Conservation (phyloP, 2,329 filamentous ascomycete genomes). For the Aspergillus sp. region DNA sequence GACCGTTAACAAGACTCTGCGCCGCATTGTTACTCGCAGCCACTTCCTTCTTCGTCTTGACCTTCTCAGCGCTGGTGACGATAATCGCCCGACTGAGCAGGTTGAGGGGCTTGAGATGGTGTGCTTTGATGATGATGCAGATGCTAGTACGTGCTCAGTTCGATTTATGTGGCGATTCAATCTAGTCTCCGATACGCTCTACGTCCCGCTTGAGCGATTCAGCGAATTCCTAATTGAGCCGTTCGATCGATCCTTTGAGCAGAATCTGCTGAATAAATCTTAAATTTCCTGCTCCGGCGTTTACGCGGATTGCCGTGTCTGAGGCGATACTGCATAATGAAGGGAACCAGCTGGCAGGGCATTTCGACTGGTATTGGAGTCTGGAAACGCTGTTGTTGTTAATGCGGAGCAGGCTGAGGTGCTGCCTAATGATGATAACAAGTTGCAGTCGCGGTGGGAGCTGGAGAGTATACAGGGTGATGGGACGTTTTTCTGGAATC, state of each 20-base stretch:
- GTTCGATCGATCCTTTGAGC: neutral
- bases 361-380: neutral
- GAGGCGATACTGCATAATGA: neutral
- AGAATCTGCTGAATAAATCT: neutral
- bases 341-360: neutral
- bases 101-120: no score
- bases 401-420: neutral
- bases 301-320: neutral
- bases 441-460: neutral
- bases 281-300: neutral
- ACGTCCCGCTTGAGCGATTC: neutral
- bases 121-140: no score
- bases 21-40: neutral
- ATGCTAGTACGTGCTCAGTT: no score
- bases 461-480: neutral
- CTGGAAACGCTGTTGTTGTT: neutral
- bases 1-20: neutral
- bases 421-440: neutral
- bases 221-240: neutral
- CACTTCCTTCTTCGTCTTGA: neutral
- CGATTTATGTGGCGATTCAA: no score
- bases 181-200: neutral
- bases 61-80: neutral
- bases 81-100: neutral
- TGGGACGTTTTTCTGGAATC: neutral